Conservation (phyloP, 805 yeast genomes). For the Suhomyces xylopsoci region DNA sequence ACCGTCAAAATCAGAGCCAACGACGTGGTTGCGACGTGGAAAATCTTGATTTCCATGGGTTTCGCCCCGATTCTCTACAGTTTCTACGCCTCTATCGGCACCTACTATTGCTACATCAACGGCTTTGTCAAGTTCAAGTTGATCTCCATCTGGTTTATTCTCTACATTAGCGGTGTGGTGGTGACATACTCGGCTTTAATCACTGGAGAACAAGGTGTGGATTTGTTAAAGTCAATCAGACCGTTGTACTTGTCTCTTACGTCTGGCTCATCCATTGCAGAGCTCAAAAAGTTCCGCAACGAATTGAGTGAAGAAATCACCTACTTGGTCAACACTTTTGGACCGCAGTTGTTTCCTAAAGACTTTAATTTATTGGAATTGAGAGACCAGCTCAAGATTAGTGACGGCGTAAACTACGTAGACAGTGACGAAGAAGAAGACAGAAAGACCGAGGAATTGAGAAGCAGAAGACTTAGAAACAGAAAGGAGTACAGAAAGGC, state of each 20-base stretch:
- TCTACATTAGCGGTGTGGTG: conserved; percentile 61
- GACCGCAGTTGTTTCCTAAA: conserved; percentile 76
- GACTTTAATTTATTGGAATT: conserved; percentile 65
- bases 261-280: conserved; percentile 52
- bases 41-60: conserved; percentile 83
- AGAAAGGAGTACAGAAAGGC: conserved; percentile 19
- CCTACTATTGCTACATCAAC: conserved; percentile 27
- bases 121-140: conserved; percentile 15
- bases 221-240: conserved; percentile 74
- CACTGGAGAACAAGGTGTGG: conserved; percentile 93
- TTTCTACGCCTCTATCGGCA: conserved; percentile 68
- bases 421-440: conserved; percentile 52
- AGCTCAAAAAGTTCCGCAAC: conserved; percentile 59
- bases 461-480: conserved; percentile 39
- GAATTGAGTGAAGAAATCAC: conserved; percentile 72
- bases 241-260: conserved; percentile 71
- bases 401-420: conserved; percentile 24
- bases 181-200: conserved; percentile 89
- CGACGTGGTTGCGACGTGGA: conserved; percentile 98
- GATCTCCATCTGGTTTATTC: conserved; percentile 43
- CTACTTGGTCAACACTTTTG: conserved; percentile 71
- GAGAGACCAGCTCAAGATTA: conserved; percentile 35
- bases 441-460: conserved; percentile 44
- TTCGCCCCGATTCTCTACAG: conserved; percentile 84
- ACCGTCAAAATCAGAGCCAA: conserved; percentile 88